phyloP scores from a whole-genome alignment of 2,329 filamentous ascomycete genomes.

The Claviceps arundinis region DNA sequence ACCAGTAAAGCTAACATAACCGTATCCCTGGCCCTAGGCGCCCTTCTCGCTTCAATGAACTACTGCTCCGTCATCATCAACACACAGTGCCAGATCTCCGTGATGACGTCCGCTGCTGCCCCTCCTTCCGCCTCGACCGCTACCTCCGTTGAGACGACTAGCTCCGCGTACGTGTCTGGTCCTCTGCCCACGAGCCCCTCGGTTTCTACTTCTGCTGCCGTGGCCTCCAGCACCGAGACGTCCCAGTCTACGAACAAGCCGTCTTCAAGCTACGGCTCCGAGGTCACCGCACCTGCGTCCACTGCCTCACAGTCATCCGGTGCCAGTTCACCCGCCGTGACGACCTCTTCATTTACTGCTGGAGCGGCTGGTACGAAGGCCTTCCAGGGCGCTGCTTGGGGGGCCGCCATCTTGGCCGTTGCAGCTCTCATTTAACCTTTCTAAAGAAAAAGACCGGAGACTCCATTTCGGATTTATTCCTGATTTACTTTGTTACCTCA shows the following conservation, averaged over 20 bases:
- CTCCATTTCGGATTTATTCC: too few species aligned
- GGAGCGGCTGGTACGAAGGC: constrained; percentile 13
- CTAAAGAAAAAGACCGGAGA: not conserved
- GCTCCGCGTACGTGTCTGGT: constrained; percentile 1
- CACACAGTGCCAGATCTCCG: constrained; percentile 19
- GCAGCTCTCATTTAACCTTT: constrained; percentile 14
- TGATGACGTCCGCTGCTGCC: constrained; percentile 14
- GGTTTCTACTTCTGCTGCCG: constrained; percentile 5
- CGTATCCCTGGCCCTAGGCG: constrained; percentile 11
- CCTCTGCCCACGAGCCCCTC: not conserved
- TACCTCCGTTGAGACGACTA: constrained; percentile 5
- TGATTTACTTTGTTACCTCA: not conserved
- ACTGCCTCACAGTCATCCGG: not conserved
- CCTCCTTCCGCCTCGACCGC: constrained; percentile 11
- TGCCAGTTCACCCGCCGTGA: constrained; percentile 12
- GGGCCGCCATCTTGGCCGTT: constrained; percentile 14
- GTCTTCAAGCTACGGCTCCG: constrained; percentile 7
- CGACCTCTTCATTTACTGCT: constrained; percentile 18
- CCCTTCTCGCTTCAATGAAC: constrained; percentile 22
- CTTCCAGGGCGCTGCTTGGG: constrained; percentile 13
- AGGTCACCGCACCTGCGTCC: not conserved
- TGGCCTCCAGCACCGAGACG: constrained; percentile 3
- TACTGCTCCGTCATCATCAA: constrained; percentile 22
- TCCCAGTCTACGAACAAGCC: not conserved
- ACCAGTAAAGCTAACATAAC: not conserved